Evolutionary conservation across 805 yeast genomes (phyloP).

Genomic region (Blastobotrys peoriensis): DNA sequence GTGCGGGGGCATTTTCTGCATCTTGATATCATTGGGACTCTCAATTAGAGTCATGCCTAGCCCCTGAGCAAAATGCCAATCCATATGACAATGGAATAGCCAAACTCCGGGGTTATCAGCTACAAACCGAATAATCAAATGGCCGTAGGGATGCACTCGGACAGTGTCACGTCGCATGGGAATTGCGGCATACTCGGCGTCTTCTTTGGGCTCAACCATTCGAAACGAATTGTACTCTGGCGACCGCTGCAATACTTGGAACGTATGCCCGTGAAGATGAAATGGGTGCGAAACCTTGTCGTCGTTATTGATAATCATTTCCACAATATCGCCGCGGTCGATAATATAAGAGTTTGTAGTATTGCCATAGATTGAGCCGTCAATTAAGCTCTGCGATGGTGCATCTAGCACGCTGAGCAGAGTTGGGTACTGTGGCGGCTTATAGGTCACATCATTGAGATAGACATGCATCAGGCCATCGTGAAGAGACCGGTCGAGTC

Average conservation of each 20-base stretch:
- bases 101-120: slow-evolving; percentile 98
- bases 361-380: slow-evolving; percentile 68
- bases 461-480: slow-evolving; percentile 95
- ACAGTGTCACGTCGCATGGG: slow-evolving; percentile 85
- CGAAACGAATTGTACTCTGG: slow-evolving; percentile 46
- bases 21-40: slow-evolving; percentile 63
- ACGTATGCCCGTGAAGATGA: slow-evolving; percentile 86
- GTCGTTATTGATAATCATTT: slow-evolving; percentile 67
- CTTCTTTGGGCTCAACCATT: slow-evolving; percentile 46
- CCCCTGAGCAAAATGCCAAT: slow-evolving; percentile 97
- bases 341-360: slow-evolving; percentile 73
- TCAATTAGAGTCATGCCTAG: slow-evolving; percentile 75
- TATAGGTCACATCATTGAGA: slow-evolving; percentile 80
- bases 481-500: slow-evolving; percentile 68
- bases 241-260: slow-evolving; percentile 74
- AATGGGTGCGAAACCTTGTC: slow-evolving; percentile 93
- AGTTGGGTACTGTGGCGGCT: slow-evolving; percentile 79
- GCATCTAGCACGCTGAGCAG: slow-evolving; percentile 68
- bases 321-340: slow-evolving; percentile 59
- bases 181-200: slow-evolving; percentile 55
- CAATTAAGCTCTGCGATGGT: slow-evolving; percentile 48
- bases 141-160: slow-evolving; percentile 75
- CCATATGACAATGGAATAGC: slow-evolving; percentile 98
- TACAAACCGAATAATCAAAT: slow-evolving; percentile 76
- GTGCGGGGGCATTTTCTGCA: slow-evolving; percentile 50